Conservation (phyloP, 2,329 filamentous ascomycete genomes). For the Trichoderma oligosporum region DNA sequence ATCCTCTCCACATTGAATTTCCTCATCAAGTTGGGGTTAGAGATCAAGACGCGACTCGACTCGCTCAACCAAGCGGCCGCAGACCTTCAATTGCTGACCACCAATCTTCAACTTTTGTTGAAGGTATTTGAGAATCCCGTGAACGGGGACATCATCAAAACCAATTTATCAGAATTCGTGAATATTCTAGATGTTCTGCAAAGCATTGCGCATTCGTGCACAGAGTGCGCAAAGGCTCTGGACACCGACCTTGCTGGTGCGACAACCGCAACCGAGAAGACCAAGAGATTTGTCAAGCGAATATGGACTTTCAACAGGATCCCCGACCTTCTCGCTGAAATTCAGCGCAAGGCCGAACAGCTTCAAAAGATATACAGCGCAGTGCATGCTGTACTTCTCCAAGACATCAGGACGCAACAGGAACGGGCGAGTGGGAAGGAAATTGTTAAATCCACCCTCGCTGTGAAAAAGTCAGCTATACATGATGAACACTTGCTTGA, state of each 20-base stretch:
- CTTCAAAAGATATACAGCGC: conserved; percentile 20
- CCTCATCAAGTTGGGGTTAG: conserved; percentile 20
- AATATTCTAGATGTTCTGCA: conserved; percentile 19
- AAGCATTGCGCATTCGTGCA: conserved; percentile 21
- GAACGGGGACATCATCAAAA: conserved; percentile 18
- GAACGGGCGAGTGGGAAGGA: conserved; percentile 10
- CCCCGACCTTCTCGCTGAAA: conserved; percentile 19
- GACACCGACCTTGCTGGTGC: conserved; percentile 18
- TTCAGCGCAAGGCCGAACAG: conserved; percentile 21
- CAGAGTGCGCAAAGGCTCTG: conserved; percentile 20
- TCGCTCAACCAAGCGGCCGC: conserved; percentile 21
- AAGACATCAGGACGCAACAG: conserved; percentile 19
- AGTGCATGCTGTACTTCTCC: conserved; percentile 18
- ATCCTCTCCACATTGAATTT: conserved; percentile 17
- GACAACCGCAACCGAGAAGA: conserved; percentile 9
- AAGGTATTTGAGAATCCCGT: conserved; percentile 19
- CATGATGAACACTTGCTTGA: conserved; percentile 12
- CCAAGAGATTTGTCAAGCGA: conserved; percentile 16
- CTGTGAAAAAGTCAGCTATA: background rate
- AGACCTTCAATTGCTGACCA: conserved; percentile 20
- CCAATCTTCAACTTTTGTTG: conserved; percentile 19
- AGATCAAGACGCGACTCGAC: conserved; percentile 19
- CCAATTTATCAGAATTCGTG: conserved; percentile 20
- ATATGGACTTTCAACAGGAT: conserved; percentile 20
- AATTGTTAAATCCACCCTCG: conserved; percentile 11